Evolutionary conservation across 805 yeast genomes (phyloP).

Genomic region (Hanseniaspora lachancei): DNA sequence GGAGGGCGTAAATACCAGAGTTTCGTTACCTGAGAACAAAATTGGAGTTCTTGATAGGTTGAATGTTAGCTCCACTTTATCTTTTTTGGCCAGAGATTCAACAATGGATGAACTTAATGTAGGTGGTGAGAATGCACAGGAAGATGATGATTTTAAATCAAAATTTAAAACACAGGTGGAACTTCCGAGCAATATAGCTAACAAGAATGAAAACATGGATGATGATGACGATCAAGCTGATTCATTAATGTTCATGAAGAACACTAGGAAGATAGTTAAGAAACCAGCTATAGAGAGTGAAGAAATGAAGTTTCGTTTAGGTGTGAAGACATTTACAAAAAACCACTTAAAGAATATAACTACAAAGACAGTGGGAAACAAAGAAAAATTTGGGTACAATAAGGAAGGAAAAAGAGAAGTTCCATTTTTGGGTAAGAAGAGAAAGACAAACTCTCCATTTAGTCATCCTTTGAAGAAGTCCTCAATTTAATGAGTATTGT

Average conservation of each 20-base stretch:
- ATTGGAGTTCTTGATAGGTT: conserved; percentile 5
- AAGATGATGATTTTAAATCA: background rate
- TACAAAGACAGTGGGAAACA: background rate
- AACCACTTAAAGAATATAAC: conserved; percentile 35
- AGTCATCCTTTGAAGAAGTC: background rate
- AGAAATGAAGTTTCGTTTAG: conserved; percentile 9
- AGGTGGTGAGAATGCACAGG: background rate
- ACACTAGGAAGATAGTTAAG: background rate
- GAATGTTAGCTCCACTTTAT: background rate
- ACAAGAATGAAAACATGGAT: background rate
- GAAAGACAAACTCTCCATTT: background rate
- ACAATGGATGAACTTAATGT: background rate
- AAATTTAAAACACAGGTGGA: background rate
- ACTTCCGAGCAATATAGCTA: background rate
- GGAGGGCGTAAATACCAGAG: background rate
- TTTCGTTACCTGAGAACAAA: conserved; percentile 4
- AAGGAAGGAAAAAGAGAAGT: conserved; percentile 18
- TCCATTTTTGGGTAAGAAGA: conserved; percentile 5
- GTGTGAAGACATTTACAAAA: conserved; percentile 1
- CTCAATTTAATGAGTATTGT: background rate
- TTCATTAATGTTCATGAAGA: conserved; percentile 10
- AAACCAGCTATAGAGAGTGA: conserved; percentile 1
- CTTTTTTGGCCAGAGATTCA: conserved; percentile 3
- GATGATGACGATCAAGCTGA: conserved; percentile 12
- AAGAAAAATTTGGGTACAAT: conserved; percentile 28